Evolutionary conservation across 768 basidiomycete genomes (phyloP).

Genomic region (Tulasnella sp.): DNA sequence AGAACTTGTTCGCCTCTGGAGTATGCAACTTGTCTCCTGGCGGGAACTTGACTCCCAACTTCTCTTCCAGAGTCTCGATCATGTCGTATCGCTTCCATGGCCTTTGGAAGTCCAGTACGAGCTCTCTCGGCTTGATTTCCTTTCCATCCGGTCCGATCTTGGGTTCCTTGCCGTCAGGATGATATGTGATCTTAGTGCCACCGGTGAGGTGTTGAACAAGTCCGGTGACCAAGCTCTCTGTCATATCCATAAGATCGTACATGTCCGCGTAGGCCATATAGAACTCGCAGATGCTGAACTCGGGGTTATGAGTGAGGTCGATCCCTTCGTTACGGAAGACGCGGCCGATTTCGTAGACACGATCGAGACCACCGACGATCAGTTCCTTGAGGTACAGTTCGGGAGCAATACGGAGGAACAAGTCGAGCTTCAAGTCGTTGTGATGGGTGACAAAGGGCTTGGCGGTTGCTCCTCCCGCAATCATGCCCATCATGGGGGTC

Average conservation of each 20-base stretch:
- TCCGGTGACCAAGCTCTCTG: conserved; percentile 80
- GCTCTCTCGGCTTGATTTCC: conserved; percentile 33
- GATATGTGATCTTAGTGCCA: conserved; percentile 72
- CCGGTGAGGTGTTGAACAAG: conserved; percentile 79
- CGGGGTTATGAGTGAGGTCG: conserved; percentile 97
- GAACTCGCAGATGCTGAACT: conserved; percentile 99
- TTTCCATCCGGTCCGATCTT: conserved; percentile 24
- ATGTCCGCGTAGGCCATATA: conserved; percentile 99
- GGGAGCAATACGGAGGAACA: conserved; percentile 94
- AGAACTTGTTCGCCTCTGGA: conserved; percentile 75
- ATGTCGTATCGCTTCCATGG: conserved; percentile 99
- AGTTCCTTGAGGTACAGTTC: conserved; percentile 98
- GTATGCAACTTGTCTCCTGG: conserved; percentile 84
- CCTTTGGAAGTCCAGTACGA: conserved; percentile 74
- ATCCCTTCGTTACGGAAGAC: conserved; percentile 99
- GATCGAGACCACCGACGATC: conserved; percentile 91
- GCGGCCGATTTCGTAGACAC: conserved; percentile 96
- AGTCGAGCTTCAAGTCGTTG: conserved; percentile 92
- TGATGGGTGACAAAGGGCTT: conserved; percentile 99
- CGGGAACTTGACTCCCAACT: conserved; percentile 85
- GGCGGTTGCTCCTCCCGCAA: conserved; percentile 95
- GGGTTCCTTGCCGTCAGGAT: conserved; percentile 88
- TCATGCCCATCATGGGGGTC: conserved; percentile 94
- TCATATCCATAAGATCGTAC: conserved; percentile 97
- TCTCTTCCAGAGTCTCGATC: conserved; percentile 92